Conservation (phyloP, 2,329 filamentous ascomycete species). For the Pseudogymnoascus sp. region DNA sequence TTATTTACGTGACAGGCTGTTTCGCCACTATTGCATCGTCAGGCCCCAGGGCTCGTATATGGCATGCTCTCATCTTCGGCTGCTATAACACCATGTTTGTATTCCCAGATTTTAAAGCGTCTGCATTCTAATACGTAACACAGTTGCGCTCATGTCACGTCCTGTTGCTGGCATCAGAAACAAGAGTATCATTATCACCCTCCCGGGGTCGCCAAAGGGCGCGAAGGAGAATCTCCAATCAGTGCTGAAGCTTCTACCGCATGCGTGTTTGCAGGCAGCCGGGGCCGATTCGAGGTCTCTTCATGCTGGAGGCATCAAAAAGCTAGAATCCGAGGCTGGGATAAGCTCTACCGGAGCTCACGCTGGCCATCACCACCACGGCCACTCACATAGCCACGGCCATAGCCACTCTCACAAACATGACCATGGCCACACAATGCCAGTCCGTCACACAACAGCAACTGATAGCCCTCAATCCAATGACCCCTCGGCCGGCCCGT, state of each 20-base stretch:
- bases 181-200: constrained; percentile 72
- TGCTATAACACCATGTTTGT: constrained; percentile 78
- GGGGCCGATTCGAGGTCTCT: constrained; percentile 72
- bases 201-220: constrained; percentile 92
- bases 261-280: constrained; percentile 85
- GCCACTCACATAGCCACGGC: constrained; percentile 43
- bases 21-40: constrained; percentile 67
- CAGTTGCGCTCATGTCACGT: constrained; percentile 93
- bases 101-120: not conserved
- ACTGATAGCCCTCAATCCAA: constrained; percentile 50
- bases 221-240: constrained; percentile 89
- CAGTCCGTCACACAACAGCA: constrained; percentile 64
- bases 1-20: constrained; percentile 46
- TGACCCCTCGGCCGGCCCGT: constrained; percentile 51
- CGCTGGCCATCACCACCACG: constrained; percentile 26
- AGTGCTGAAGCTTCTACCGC: constrained; percentile 80
- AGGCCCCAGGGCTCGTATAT: constrained; percentile 87
- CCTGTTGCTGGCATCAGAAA: constrained; percentile 84
- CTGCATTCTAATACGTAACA: constrained; percentile 18
- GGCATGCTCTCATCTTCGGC: constrained; percentile 85
- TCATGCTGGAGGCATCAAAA: constrained; percentile 73
- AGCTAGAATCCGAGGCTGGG: constrained; percentile 76
- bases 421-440: constrained; percentile 53
- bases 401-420: constrained; percentile 55
- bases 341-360: constrained; percentile 30